Conservation (phyloP, 2,329 filamentous ascomycete genomes). For the Zalaria obscura region DNA sequence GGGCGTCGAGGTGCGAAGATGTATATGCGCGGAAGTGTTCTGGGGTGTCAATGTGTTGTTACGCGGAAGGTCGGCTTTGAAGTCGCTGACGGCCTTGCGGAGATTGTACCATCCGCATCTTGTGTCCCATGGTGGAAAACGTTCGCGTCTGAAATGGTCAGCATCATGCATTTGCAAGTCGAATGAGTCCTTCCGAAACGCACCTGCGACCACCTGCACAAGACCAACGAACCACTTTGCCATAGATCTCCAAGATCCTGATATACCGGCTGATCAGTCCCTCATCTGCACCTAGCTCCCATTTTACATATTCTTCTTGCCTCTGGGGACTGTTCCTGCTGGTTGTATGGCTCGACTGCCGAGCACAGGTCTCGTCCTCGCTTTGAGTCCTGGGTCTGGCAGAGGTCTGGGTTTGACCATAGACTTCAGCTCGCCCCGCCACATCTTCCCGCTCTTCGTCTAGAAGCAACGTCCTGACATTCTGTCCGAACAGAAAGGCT, state of each 20-base stretch:
- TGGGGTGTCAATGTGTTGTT: slow-evolving; percentile 43
- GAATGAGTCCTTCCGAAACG: slow-evolving; percentile 6
- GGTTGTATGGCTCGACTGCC: not conserved
- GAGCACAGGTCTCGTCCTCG: slow-evolving; percentile 10
- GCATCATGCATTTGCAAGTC: not conserved
- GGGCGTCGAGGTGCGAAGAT: slow-evolving; percentile 45
- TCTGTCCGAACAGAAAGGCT: slow-evolving; percentile 47
- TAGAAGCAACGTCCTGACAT: slow-evolving; percentile 38
- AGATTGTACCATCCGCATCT: slow-evolving; percentile 41
- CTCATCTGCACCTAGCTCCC: slow-evolving; percentile 37
- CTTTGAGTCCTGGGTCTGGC: slow-evolving; percentile 24
- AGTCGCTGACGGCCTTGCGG: slow-evolving; percentile 34
- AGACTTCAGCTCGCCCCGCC: slow-evolving; percentile 11
- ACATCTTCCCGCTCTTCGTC: slow-evolving; percentile 26
- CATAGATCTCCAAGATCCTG: slow-evolving; percentile 39
- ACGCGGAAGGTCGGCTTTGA: slow-evolving; percentile 40
- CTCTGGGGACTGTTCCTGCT: not conserved
- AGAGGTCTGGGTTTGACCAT: not conserved
- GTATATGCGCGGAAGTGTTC: slow-evolving; percentile 54
- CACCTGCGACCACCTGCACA: slow-evolving; percentile 43
- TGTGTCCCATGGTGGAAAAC: slow-evolving; percentile 46
- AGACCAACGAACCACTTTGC: slow-evolving; percentile 42
- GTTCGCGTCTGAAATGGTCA: slow-evolving; percentile 36
- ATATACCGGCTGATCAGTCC: slow-evolving; percentile 36
- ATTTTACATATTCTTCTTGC: slow-evolving; percentile 30